These are phyloP conservation scores for Phytopythium mirpurense DNA, from an alignment of 352 stramenopile genomes.

Conservation along the genomic window DNA sequence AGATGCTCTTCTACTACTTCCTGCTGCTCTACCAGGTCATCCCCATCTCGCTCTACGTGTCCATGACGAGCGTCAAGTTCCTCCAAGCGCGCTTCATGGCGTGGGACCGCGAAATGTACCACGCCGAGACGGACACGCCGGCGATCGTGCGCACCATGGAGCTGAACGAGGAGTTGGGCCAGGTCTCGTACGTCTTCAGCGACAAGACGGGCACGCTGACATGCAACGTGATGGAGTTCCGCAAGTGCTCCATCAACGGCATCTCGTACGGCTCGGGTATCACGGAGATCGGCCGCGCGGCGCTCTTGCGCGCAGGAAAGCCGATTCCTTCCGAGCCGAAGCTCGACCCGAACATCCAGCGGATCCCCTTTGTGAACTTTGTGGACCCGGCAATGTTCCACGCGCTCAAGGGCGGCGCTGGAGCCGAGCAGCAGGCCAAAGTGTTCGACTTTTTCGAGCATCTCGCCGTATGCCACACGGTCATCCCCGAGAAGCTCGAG, in stretches of 20 bases:
- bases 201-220: constrained; percentile 94
- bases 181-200: constrained; percentile 88
- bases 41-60: constrained; percentile 92
- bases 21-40: constrained; percentile 90
- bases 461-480: constrained; percentile 79
- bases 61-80: constrained; percentile 89
- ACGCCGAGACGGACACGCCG: constrained; percentile 90
- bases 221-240: constrained; percentile 94
- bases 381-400: constrained; percentile 64
- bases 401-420: constrained; percentile 43
- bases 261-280: constrained; percentile 86
- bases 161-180: constrained; percentile 89
- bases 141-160: constrained; percentile 81
- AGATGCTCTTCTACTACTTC: constrained; percentile 92
- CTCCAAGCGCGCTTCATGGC: constrained; percentile 84
- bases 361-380: constrained; percentile 77
- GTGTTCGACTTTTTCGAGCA: constrained; percentile 82
- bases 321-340: constrained; percentile 57
- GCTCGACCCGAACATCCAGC: constrained; percentile 41
- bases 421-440: constrained; percentile 29
- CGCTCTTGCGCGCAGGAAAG: constrained; percentile 52
- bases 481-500: constrained; percentile 71
- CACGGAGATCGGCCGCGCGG: constrained; percentile 74
- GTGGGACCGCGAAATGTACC: constrained; percentile 88
- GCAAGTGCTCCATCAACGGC: constrained; percentile 90